Evolutionary conservation across 2,329 filamentous ascomycete genomes (phyloP).

Genomic region (Aspergillus calidoustus): DNA sequence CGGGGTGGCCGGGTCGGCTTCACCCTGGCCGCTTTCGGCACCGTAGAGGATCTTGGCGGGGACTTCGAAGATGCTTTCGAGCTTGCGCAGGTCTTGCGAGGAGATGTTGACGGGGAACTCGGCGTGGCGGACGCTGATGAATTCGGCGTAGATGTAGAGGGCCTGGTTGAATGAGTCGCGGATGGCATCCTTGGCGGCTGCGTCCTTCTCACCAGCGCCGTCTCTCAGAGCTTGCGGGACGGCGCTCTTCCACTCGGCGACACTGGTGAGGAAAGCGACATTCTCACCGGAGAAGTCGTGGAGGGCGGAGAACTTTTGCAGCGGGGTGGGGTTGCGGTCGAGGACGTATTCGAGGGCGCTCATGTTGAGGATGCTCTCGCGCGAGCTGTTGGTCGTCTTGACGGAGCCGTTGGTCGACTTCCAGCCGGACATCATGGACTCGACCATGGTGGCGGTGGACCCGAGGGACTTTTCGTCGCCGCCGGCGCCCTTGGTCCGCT

Average conservation of each 20-base stretch:
- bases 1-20: slow-evolving; percentile 44
- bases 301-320: slow-evolving; percentile 67
- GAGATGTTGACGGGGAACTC: slow-evolving; percentile 71
- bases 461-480: slow-evolving; percentile 34
- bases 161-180: slow-evolving; percentile 63
- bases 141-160: slow-evolving; percentile 64
- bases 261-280: slow-evolving; percentile 66
- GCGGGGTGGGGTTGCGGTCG: slow-evolving; percentile 59
- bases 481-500: slow-evolving; percentile 33
- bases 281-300: slow-evolving; percentile 74
- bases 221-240: slow-evolving; percentile 30
- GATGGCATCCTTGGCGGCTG: slow-evolving; percentile 34
- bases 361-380: slow-evolving; percentile 62
- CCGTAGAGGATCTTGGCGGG: slow-evolving; percentile 50
- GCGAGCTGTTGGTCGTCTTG: slow-evolving; percentile 39
- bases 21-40: slow-evolving; percentile 37
- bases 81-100: slow-evolving; percentile 57
- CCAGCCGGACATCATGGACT: slow-evolving; percentile 34
- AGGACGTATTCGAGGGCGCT: slow-evolving; percentile 66
- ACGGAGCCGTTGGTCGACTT: slow-evolving; percentile 44
- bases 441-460: slow-evolving; percentile 34
- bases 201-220: slow-evolving; percentile 28
- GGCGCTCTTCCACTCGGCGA: slow-evolving; percentile 60
- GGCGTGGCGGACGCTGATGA: slow-evolving; percentile 64
- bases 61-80: slow-evolving; percentile 62